Evolutionary conservation across 202 grass and related monocot species (phyloP), one percentile per base, ranked within the genome.

Genomic region (Panicum hallii): DNA sequence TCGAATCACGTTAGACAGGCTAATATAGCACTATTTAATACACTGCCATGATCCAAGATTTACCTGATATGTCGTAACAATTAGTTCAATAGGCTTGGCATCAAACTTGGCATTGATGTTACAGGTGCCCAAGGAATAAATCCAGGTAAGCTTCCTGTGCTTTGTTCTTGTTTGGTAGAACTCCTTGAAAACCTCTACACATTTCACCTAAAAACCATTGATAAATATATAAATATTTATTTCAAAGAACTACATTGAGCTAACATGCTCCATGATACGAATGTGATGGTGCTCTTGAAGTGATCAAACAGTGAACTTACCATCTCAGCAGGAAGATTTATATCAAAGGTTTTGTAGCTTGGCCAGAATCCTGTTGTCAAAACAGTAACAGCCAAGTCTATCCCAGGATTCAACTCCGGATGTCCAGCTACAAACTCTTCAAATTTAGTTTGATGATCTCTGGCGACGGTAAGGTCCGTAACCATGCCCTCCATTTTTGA

Each of bases 401-500:
- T 81, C 19, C 93, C 93, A 26, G 91, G 89, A 85, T 90, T 94
- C 62, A 77, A 78, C 49, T 94, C 87, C 23, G 71, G 34, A 72
- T 89, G 83, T 71, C 66, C 50, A 26, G 57, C 84, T 14, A 98
- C 85, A 79, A 89, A 95, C 70, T 95, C 96, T 53, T 92, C 96
- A 86, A 95, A 98, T 73, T 83, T 93, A 53, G 88, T 83, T 82
- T 98, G 96, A 70, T 98, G 92, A 80, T 98, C 96, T 67, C 89
- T 87, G 72, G 96, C 91, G 26, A 95, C 86, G 34, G 93, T 86
- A 75, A 98, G 91, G 88, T 98, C 96, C 30, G 93, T 95, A 71
- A 95, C 93, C 97, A 99, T 99, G 75, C 97, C 97, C 82, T 99
- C 97, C 97, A 99, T 99, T 87, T 99, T 99, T 8, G 93, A 99